phyloP scores from a whole-genome alignment of 2,329 filamentous ascomycete genomes.

The Xylariaceae sp. region DNA sequence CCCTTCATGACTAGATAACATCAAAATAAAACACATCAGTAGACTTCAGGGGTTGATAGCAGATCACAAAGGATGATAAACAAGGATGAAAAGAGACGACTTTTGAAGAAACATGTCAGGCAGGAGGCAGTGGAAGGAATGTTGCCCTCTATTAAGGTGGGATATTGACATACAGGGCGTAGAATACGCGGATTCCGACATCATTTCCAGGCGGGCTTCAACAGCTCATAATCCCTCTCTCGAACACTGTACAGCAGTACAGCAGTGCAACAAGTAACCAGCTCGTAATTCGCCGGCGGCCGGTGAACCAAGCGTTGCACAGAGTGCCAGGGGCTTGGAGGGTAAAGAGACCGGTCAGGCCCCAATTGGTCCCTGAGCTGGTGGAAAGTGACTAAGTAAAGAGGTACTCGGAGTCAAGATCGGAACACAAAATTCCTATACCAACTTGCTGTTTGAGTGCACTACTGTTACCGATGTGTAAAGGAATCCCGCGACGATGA shows the following conservation, averaged over 20 bases:
- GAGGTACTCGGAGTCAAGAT: constrained; percentile 19
- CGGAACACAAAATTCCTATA: constrained; percentile 4
- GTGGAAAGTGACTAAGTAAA: background rate
- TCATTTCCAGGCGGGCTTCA: constrained; percentile 19
- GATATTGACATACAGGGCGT: constrained; percentile 29
- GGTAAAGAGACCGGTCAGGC: background rate
- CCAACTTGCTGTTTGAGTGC: too few species aligned
- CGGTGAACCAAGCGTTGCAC: too few species aligned
- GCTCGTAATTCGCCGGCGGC: too few species aligned
- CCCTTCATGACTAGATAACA: constrained; percentile 56
- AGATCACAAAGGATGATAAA: background rate
- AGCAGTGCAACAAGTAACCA: too few species aligned
- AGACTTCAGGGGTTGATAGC: too few species aligned
- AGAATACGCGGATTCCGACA: constrained; percentile 22
- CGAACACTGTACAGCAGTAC: too few species aligned
- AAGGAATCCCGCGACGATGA: too few species aligned
- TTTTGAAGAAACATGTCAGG: constrained; percentile 1
- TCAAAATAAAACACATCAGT: constrained; percentile 15
- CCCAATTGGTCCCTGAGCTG: background rate
- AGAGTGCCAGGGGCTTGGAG: background rate
- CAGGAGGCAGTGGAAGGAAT: too few species aligned
- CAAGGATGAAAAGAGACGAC: background rate
- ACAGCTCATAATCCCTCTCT: constrained; percentile 5
- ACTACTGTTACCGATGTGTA: too few species aligned
- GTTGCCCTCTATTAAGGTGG: constrained; percentile 5